Conservation (phyloP, 495 filamentous ascomycete genomes). For the Amniculicola lignicola region DNA sequence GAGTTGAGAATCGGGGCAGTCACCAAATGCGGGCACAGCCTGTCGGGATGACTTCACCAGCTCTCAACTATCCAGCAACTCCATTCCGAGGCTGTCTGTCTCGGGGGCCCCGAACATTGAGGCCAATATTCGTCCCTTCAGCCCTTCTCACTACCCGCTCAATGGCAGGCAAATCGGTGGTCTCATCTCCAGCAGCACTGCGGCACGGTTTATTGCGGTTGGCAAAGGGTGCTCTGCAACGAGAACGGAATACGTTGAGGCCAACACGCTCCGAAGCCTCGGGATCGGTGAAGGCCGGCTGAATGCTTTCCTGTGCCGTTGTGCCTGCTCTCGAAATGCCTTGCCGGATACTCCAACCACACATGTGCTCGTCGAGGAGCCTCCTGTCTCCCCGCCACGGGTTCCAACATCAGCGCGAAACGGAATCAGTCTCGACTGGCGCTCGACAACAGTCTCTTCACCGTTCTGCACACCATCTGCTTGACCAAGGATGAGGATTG, state of each 20-base stretch:
- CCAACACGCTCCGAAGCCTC: neutral
- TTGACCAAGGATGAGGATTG: slow-evolving; percentile 5
- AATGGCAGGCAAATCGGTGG: too few relatives aligned
- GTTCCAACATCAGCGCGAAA: neutral
- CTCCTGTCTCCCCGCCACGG: neutral
- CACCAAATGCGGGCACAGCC: too few relatives aligned
- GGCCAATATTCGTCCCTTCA: too few relatives aligned
- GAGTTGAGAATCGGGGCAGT: too few relatives aligned
- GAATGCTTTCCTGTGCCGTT: slow-evolving; percentile 8
- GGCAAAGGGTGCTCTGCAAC: too few relatives aligned
- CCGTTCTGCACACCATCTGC: neutral
- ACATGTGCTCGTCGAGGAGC: neutral
- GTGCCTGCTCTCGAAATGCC: neutral
- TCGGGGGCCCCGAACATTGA: too few relatives aligned
- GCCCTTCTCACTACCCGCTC: too few relatives aligned
- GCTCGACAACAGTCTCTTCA: neutral
- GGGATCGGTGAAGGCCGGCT: slow-evolving; percentile 20
- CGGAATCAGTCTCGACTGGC: slow-evolving; percentile 11
- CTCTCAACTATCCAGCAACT: too few relatives aligned
- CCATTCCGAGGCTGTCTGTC: too few relatives aligned
- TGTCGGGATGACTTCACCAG: too few relatives aligned
- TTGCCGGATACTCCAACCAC: neutral
- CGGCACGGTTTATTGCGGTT: too few relatives aligned
- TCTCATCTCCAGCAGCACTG: too few relatives aligned
- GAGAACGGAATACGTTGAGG: neutral